These are phyloP conservation scores for Calendula officinalis DNA, from an alignment of 129 eudicot genomes.

Conservation along the genomic window DNA sequence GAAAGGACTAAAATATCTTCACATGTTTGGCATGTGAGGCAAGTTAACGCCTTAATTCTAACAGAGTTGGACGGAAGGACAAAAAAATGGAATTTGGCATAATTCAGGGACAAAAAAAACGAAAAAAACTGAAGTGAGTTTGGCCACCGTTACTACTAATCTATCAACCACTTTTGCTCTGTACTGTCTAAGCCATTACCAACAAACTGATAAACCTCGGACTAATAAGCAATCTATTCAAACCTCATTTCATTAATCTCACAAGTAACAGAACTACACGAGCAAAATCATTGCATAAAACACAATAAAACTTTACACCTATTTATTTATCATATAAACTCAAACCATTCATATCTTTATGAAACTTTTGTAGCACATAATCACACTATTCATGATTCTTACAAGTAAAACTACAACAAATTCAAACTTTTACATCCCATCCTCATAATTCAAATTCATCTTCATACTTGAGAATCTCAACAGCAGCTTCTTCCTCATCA, in stretches of 20 bases:
- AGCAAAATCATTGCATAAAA: constrained; percentile 1
- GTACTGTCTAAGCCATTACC: no score
- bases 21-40: no score
- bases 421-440: constrained; percentile 2
- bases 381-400: constrained; percentile 7
- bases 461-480: constrained; percentile 51
- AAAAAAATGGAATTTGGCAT: no score
- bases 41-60: no score
- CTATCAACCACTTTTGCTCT: no score
- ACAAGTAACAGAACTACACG: neutral
- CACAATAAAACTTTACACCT: constrained; percentile 5
- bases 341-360: constrained; percentile 3
- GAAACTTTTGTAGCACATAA: constrained; percentile 21
- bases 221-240: neutral
- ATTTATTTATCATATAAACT: constrained; percentile 1
- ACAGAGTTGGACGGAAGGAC: no score
- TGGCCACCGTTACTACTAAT: no score
- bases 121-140: no score
- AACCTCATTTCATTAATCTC: constrained; percentile 7
- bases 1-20: no score
- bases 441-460: constrained; percentile 55
- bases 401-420: constrained; percentile 11
- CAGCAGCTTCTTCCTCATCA: constrained; percentile 64
- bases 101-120: no score
- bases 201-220: neutral